A percentile compares a stretch with the other conserved stretches of the same genome.
phyloP scores from a whole-genome alignment of 2,329 filamentous ascomycete genomes.

The Talaromyces sp. region DNA sequence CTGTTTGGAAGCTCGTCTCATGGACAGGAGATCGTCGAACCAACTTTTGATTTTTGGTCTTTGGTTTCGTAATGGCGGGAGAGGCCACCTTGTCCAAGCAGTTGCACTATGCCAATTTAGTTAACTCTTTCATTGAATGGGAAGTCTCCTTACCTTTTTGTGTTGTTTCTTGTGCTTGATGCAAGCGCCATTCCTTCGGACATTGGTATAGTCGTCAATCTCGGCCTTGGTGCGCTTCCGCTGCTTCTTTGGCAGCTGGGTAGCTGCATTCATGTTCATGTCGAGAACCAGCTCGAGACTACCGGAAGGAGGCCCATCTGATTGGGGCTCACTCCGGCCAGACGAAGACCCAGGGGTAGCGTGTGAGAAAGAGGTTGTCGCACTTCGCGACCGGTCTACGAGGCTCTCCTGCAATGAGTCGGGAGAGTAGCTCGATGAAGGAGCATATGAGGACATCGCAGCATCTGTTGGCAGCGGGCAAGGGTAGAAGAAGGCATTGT shows the following conservation, averaged over 20 bases:
- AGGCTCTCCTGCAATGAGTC: constrained; percentile 17
- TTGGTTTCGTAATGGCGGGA: not conserved
- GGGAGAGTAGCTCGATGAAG: constrained; percentile 21
- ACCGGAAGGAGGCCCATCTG: constrained; percentile 16
- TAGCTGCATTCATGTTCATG: constrained; percentile 38
- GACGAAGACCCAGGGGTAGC: constrained; percentile 13
- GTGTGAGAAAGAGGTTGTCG: constrained; percentile 7
- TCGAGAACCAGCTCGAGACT: constrained; percentile 35
- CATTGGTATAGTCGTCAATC: constrained; percentile 39
- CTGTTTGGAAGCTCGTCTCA: not conserved
- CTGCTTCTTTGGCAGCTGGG: constrained; percentile 37
- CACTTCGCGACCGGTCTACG: not conserved
- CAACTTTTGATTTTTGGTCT: not conserved
- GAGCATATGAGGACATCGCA: constrained; percentile 27
- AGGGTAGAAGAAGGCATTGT: constrained; percentile 19
- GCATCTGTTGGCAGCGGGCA: constrained; percentile 22
- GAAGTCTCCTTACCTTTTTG: constrained; percentile 28
- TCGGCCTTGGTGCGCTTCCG: constrained; percentile 36
- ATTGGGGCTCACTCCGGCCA: not conserved
- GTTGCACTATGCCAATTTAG: constrained; percentile 29
- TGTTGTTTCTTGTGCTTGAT: constrained; percentile 40
- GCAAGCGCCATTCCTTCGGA: constrained; percentile 37
- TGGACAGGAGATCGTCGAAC: not conserved
- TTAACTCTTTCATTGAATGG: not conserved
- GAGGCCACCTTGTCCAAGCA: constrained; percentile 30